A percentile compares a stretch with the other conserved stretches of the same genome.
Conservation (phyloP, 805 yeast species). For the Candida vaughaniae region DNA sequence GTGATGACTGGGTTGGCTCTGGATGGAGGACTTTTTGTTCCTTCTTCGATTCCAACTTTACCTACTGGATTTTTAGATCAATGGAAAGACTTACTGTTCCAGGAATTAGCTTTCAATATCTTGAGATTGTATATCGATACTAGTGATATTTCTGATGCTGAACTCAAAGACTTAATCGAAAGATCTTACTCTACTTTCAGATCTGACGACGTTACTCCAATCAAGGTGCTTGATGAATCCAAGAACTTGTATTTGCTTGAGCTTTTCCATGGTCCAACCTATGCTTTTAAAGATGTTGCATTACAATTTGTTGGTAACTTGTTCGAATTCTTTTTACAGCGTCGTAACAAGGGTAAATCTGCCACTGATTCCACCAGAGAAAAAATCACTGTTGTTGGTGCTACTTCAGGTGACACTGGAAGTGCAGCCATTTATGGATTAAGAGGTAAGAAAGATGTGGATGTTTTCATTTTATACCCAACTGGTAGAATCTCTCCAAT, state of each 20-base stretch:
- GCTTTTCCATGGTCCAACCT: constrained; percentile 98
- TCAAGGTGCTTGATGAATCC: constrained; percentile 57
- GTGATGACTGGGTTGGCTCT: constrained; percentile 89
- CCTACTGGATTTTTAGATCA: constrained; percentile 52
- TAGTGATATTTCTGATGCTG: constrained; percentile 71
- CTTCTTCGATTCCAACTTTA: constrained; percentile 73
- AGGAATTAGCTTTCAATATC: constrained; percentile 84
- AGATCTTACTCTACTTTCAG: constrained; percentile 91
- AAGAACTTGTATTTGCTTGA: constrained; percentile 71
- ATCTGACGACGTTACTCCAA: constrained; percentile 83
- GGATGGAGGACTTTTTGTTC: constrained; percentile 95
- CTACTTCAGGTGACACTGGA: constrained; percentile 99
- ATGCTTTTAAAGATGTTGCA: constrained; percentile 98
- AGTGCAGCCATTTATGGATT: constrained; percentile 98
- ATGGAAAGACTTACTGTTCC: constrained; percentile 78
- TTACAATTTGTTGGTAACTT: constrained; percentile 96
- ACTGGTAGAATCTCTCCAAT: constrained; percentile 96
- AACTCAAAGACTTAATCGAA: constrained; percentile 58
- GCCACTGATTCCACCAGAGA: constrained; percentile 55
- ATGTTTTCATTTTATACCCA: constrained; percentile 94
- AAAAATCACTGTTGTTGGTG: constrained; percentile 94
- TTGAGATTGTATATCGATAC: constrained; percentile 73
- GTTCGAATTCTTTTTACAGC: constrained; percentile 84
- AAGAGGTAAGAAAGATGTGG: constrained; percentile 95
- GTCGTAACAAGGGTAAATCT: constrained; percentile 59